phyloP scores from a whole-genome alignment of 139 green algal species.

The Yamagishiella unicocca region DNA sequence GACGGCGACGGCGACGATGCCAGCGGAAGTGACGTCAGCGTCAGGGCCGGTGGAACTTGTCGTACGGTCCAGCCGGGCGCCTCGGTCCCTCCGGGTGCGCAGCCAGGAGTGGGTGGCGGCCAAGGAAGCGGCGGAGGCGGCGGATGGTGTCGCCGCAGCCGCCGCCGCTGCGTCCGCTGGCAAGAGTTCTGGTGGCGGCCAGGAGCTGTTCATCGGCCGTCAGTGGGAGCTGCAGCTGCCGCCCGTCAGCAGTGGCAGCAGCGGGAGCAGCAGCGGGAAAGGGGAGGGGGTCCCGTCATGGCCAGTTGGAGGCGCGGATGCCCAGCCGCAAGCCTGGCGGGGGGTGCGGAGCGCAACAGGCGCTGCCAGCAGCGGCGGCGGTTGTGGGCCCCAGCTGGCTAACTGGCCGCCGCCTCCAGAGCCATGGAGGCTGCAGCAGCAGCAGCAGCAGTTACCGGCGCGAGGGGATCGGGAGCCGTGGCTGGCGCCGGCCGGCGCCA shows the following conservation, averaged over 20 bases:
- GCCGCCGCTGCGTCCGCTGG: background rate
- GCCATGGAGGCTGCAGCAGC: background rate
- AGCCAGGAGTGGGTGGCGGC: conserved; percentile 21
- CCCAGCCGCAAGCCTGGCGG: too few relatives aligned
- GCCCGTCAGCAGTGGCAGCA: too few relatives aligned
- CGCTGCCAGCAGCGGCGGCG: too few relatives aligned
- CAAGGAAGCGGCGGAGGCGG: background rate
- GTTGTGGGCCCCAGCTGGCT: too few relatives aligned
- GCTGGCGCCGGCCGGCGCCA: background rate
- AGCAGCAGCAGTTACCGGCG: background rate
- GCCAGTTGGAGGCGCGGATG: too few relatives aligned
- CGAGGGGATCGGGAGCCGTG: background rate
- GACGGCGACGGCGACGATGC: background rate
- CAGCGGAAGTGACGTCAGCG: background rate
- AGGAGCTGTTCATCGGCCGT: too few relatives aligned
- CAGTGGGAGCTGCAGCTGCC: too few relatives aligned
- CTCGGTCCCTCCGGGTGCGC: background rate
- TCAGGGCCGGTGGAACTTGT: background rate
- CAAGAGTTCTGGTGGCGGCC: background rate
- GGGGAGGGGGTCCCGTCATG: too few relatives aligned
- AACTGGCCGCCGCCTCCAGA: background rate
- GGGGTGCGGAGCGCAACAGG: too few relatives aligned
- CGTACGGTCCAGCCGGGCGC: background rate
- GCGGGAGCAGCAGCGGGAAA: too few relatives aligned
- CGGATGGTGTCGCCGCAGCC: background rate